These are phyloP conservation scores for Lachancea nothofagi DNA, from an alignment of 805 yeast genomes.

Conservation along the genomic window DNA sequence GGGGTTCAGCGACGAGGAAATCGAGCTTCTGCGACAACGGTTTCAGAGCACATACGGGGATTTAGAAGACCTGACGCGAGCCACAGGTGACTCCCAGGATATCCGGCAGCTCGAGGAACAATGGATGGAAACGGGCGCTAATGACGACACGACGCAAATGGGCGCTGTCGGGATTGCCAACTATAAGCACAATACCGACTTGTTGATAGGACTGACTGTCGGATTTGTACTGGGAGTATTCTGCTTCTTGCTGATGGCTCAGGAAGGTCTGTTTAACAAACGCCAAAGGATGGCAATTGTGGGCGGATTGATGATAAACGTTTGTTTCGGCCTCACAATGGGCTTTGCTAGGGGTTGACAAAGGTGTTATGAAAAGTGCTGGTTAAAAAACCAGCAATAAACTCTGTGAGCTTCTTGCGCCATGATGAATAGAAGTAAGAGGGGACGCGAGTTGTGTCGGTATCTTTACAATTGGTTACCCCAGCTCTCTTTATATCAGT, in stretches of 20 bases:
- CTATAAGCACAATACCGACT: conserved; percentile 54
- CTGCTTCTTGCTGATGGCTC: conserved; percentile 56
- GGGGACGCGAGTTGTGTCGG: too few relatives aligned
- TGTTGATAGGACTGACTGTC: conserved; percentile 60
- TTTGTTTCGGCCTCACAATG: conserved; percentile 31
- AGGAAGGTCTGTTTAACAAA: conserved; percentile 55
- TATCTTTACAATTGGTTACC: too few relatives aligned
- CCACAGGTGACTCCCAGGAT: conserved; percentile 40
- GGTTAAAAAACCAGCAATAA: not conserved
- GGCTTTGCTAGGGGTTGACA: conserved; percentile 7
- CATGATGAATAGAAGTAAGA: not conserved
- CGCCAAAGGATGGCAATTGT: conserved; percentile 63
- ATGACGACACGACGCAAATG: conserved; percentile 41
- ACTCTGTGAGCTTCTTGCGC: not conserved
- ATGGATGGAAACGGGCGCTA: conserved; percentile 79
- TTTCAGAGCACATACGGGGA: conserved; percentile 65
- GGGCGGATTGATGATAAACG: conserved; percentile 65
- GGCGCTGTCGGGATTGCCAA: conserved; percentile 37
- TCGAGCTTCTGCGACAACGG: conserved; percentile 65
- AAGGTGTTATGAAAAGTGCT: not conserved
- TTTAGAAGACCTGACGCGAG: conserved; percentile 22
- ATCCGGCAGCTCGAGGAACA: conserved; percentile 70
- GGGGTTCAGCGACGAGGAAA: conserved; percentile 78
- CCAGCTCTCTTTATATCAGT: too few relatives aligned
- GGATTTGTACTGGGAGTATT: conserved; percentile 76